A percentile compares a stretch with the other conserved stretches of the same genome.
Evolutionary conservation across 495 filamentous ascomycete genomes (phyloP).

Genomic region (Penicillium lividum): DNA sequence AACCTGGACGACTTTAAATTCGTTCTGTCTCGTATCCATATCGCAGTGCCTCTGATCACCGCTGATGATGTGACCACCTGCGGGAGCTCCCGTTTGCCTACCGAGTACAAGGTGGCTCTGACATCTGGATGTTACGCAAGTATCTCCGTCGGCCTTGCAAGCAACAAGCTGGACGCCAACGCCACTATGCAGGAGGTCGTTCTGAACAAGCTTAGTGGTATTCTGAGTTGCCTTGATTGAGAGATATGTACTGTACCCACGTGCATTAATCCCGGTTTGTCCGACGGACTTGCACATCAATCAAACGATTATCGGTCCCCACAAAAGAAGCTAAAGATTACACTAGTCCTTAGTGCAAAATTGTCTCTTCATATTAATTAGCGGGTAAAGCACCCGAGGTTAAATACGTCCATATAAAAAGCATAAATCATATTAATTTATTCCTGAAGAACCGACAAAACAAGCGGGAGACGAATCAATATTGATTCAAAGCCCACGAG

Average conservation of each 20-base stretch:
- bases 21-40: conserved; percentile 59
- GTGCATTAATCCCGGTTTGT: neutral
- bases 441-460: neutral
- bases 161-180: conserved; percentile 57
- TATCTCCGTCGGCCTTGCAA: conserved; percentile 62
- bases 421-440: neutral
- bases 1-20: conserved; percentile 55
- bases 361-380: neutral
- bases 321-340: neutral
- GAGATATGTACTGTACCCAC: neutral
- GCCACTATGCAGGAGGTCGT: conserved; percentile 57
- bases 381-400: neutral
- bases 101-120: conserved; percentile 50
- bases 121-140: conserved; percentile 57
- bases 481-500: conserved; percentile 13
- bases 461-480: conserved; percentile 8
- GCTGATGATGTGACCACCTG: conserved; percentile 57
- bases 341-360: neutral
- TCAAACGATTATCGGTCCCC: neutral
- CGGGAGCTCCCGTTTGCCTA: conserved; percentile 55
- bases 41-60: conserved; percentile 50
- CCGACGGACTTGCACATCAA: neutral
- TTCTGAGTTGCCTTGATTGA: conserved; percentile 46
- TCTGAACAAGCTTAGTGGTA: conserved; percentile 50
- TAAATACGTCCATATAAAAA: neutral